Base-by-base conservation (phyloP, 1,284 basidiomycete genomes). In the Phylloboletellus chloephorus region DNA sequence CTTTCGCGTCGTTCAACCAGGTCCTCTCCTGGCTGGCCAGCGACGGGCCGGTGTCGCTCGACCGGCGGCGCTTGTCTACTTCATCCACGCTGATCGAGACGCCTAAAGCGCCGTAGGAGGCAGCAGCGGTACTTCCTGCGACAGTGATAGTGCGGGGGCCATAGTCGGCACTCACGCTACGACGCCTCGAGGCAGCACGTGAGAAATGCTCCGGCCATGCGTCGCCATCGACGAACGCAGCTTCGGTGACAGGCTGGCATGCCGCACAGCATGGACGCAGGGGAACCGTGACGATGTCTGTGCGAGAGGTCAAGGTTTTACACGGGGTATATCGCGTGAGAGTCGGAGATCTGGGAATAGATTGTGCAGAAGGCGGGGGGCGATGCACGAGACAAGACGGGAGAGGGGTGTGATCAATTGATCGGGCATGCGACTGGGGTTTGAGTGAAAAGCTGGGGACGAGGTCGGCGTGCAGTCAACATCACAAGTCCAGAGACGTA, bases 131-230 rank as follows among this genome's bases (percentile, higher is more conserved):
- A 36, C 60, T 63, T 22, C 62, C 59, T 3, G 47, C 46, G 2
- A 63, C 49, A 12, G 58, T 60, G 11, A 59, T 40, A 2, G 59
- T 58, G 4, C 56, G 60, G 7, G 44, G 42, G 6, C 26, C 39
- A 3, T 50, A 36, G 20, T 68, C 67, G 1, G 49, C 51, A 52
- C 76, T 78, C n/a, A 66, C 58, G 46, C 72, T 76, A 37, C 80
- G 67, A n/a, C 74, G 63, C 41, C 76, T 68, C 29, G 68, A 65
- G 4, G 82, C 82, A 5, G 74, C 77, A 24, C 71, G 71, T 5
- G 78, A 71, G 56, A 83, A 84, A 47, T 65, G 71, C 51, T 76
- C 76, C 42, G 71, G 60, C 76, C 73, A 82, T 3, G 66, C 55
- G 20, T 73, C 72, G 24, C 74, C 76, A 43, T 69, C 61, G 21